phyloP scores from a whole-genome alignment of 345 rosid species.

The Sisymbrium altissimum region DNA sequence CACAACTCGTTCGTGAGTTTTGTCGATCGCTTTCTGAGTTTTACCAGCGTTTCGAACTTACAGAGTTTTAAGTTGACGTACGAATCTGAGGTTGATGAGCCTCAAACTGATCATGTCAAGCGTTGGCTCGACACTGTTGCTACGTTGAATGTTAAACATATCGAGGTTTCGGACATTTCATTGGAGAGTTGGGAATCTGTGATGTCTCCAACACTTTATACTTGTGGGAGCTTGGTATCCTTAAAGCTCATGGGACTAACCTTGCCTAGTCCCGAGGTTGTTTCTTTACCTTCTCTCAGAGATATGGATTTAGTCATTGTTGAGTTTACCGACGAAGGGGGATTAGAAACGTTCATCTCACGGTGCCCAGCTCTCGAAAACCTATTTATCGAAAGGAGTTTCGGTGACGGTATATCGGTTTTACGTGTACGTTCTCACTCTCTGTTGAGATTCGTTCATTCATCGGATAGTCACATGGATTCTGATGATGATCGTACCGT shows the following conservation, averaged over 20 bases:
- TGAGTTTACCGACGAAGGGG: background rate
- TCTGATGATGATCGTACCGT: background rate
- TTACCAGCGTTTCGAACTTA: background rate
- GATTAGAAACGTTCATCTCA: constrained; percentile 6
- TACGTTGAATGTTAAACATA: background rate
- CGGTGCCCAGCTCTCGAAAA: background rate
- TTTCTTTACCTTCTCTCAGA: constrained; percentile 10
- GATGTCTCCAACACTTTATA: background rate
- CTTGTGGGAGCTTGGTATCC: constrained; percentile 9
- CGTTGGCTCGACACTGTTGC: background rate
- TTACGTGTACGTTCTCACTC: constrained; percentile 13
- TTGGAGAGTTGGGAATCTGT: background rate
- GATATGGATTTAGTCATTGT: background rate
- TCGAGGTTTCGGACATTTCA: background rate
- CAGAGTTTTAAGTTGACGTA: background rate
- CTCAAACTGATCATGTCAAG: background rate
- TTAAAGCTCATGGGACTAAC: background rate
- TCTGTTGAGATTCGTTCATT: background rate
- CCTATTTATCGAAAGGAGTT: background rate
- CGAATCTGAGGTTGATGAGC: background rate
- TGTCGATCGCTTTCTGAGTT: background rate
- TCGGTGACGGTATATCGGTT: background rate
- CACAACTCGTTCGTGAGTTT: background rate
- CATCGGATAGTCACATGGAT: background rate
- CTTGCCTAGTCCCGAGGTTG: background rate